Percentiles rank a stretch among this genome's conserved stretches.
These are phyloP conservation scores for Amaranthus palmeri DNA, from an alignment of 148 eudicot genomes.

Conservation along the genomic window DNA sequence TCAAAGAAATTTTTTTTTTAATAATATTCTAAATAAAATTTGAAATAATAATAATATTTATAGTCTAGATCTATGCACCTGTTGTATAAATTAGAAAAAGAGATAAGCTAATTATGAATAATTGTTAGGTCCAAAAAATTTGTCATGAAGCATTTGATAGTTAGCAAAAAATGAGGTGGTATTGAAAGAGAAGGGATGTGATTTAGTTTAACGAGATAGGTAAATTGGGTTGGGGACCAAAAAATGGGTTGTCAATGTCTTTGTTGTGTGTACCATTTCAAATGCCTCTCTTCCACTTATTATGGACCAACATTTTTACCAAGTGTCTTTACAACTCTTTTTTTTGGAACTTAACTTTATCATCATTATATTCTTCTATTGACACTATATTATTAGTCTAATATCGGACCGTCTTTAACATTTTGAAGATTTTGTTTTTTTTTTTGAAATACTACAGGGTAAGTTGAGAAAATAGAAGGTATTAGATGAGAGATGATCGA, in stretches of 20 bases:
- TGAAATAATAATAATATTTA: too few relatives aligned
- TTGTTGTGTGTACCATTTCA: slow-evolving; percentile 23
- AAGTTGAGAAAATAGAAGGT: background rate
- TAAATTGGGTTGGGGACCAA: slow-evolving; percentile 12
- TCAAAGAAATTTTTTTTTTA: too few relatives aligned
- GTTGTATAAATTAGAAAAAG: too few relatives aligned
- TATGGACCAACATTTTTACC: slow-evolving; percentile 3
- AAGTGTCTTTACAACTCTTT: background rate
- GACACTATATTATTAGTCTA: too few relatives aligned
- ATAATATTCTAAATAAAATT: too few relatives aligned
- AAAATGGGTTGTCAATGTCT: slow-evolving; percentile 30
- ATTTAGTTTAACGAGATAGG: slow-evolving; percentile 1
- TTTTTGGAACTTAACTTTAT: background rate
- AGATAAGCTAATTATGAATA: too few relatives aligned
- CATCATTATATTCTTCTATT: too few relatives aligned
- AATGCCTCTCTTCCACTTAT: slow-evolving; percentile 19
- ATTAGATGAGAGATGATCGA: too few relatives aligned
- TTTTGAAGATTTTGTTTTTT: background rate
- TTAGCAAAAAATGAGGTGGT: slow-evolving; percentile 12
- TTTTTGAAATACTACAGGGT: background rate
- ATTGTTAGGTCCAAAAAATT: background rate
- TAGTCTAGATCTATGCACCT: too few relatives aligned
- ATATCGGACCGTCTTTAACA: background rate
- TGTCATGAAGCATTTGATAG: slow-evolving; percentile 22
- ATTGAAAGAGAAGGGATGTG: slow-evolving; percentile 15